These are phyloP conservation scores for Macrolepiota fuliginosa DNA, from an alignment of 768 basidiomycete species.

Conservation along the genomic window DNA sequence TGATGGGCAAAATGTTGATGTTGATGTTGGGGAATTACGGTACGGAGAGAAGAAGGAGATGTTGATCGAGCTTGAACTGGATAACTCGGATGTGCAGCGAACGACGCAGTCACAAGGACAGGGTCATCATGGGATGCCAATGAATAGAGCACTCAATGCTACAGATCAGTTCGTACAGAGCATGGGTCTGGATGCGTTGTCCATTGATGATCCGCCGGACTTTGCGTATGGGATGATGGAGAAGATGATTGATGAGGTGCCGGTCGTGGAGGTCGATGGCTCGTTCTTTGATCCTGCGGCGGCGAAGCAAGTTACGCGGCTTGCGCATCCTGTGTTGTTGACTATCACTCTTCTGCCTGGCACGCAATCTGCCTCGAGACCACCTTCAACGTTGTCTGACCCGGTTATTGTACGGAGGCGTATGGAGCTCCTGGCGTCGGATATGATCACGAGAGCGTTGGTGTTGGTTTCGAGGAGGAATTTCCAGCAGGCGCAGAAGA, in stretches of 20 bases:
- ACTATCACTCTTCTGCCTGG: slow-evolving; percentile 86
- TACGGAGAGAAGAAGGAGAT: slow-evolving; percentile 99
- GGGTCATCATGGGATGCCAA: neutral
- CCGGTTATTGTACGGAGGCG: slow-evolving; percentile 88
- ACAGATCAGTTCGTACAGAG: slow-evolving; percentile 89
- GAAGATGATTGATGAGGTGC: slow-evolving; percentile 95
- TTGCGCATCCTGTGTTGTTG: slow-evolving; percentile 92
- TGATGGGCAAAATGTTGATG: slow-evolving; percentile 94
- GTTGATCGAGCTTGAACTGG: slow-evolving; percentile 92
- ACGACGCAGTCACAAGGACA: slow-evolving; percentile 25
- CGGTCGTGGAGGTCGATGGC: slow-evolving; percentile 93
- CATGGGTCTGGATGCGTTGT: slow-evolving; percentile 74
- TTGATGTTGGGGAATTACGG: slow-evolving; percentile 90
- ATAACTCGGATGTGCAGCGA: slow-evolving; percentile 63
- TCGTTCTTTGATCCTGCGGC: slow-evolving; percentile 92
- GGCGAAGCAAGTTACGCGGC: slow-evolving; percentile 77
- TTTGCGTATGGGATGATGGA: slow-evolving; percentile 93
- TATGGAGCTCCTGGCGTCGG: slow-evolving; percentile 95
- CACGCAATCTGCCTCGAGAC: slow-evolving; percentile 28
- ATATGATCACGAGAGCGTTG: slow-evolving; percentile 95
- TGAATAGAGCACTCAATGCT: slow-evolving; percentile 57
- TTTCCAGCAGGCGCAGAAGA: slow-evolving; percentile 85
- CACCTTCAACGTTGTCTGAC: slow-evolving; percentile 60
- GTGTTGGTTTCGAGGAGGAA: slow-evolving; percentile 92
- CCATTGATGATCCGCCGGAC: slow-evolving; percentile 70